Evolutionary conservation across 768 basidiomycete species (phyloP).

Genomic region (Pulveroboletus sp.): DNA sequence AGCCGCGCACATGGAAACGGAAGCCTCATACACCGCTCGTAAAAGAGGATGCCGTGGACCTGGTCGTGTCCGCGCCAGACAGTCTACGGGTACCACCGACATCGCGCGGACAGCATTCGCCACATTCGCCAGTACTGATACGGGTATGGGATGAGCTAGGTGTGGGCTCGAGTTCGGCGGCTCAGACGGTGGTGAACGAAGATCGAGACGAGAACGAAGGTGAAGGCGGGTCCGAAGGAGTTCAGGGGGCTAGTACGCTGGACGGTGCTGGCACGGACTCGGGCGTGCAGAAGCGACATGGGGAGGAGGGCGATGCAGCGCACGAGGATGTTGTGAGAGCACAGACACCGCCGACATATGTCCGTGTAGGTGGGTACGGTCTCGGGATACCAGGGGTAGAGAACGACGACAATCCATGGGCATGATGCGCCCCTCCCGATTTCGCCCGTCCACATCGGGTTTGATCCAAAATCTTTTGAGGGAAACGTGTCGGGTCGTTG

Average conservation of each 20-base stretch:
- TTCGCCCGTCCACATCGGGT: background rate
- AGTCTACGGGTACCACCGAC: slow-evolving; percentile 13
- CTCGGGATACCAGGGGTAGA: slow-evolving; percentile 13
- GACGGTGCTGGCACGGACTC: background rate
- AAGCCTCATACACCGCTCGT: slow-evolving; percentile 17
- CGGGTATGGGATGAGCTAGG: slow-evolving; percentile 24
- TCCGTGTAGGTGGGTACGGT: slow-evolving; percentile 5
- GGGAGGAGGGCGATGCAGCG: background rate
- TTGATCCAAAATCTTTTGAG: background rate
- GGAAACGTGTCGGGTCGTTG: too few relatives aligned
- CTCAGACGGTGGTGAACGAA: background rate
- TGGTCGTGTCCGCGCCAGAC: slow-evolving; percentile 50
- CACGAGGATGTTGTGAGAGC: slow-evolving; percentile 6
- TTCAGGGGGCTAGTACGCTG: too few relatives aligned
- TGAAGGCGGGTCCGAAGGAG: background rate
- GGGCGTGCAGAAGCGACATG: background rate
- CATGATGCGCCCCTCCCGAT: background rate
- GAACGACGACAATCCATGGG: slow-evolving; percentile 26
- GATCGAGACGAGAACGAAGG: background rate
- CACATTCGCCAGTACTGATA: slow-evolving; percentile 18
- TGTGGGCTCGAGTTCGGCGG: background rate
- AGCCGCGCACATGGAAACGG: slow-evolving; percentile 3
- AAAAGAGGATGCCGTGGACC: slow-evolving; percentile 75
- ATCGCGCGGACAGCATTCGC: slow-evolving; percentile 11
- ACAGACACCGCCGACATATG: slow-evolving; percentile 21